A percentile compares a stretch with the other conserved stretches of the same genome.
Conservation (phyloP, 352 stramenopile genomes). For the Globisporangium okanoganense region DNA sequence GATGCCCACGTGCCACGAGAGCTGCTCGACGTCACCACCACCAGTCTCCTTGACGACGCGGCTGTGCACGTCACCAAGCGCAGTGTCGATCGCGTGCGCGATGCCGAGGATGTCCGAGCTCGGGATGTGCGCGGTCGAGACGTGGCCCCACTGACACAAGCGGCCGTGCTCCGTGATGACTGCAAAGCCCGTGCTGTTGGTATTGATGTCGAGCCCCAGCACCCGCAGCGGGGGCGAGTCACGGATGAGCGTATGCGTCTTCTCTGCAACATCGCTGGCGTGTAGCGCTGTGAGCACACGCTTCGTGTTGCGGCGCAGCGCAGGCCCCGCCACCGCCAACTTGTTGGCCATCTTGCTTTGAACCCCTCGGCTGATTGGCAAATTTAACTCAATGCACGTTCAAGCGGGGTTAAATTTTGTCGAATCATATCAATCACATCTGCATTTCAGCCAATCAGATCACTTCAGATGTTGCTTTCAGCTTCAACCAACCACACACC, state of each 20-base stretch:
- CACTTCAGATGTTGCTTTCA: too few species aligned
- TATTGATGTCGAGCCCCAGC: conserved; percentile 83
- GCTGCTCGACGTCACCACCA: conserved; percentile 1
- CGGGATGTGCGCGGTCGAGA: conserved; percentile 53
- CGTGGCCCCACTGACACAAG: conserved; percentile 52
- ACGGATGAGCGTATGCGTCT: conserved; percentile 25
- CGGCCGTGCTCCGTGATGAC: conserved; percentile 54
- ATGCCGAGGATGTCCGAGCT: conserved; percentile 70
- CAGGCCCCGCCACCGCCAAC: background rate
- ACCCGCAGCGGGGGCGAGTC: conserved; percentile 40
- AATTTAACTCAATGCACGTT: too few species aligned
- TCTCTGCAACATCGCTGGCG: conserved; percentile 19
- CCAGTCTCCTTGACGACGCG: conserved; percentile 8
- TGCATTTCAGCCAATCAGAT: too few species aligned
- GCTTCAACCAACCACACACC: too few species aligned
- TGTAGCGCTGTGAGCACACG: conserved; percentile 55
- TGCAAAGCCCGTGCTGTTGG: conserved; percentile 73
- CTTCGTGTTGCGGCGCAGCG: conserved; percentile 39
- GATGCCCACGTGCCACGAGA: conserved; percentile 66
- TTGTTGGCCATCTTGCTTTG: background rate
- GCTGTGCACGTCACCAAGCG: conserved; percentile 28
- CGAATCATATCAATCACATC: too few species aligned
- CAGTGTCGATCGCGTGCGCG: conserved; percentile 41
- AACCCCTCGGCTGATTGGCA: too few species aligned
- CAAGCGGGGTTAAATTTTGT: too few species aligned